Evolutionary conservation across 768 basidiomycete species (phyloP), one percentile per base, ranked within the genome.

Genomic region (Mycena epipterygia): DNA sequence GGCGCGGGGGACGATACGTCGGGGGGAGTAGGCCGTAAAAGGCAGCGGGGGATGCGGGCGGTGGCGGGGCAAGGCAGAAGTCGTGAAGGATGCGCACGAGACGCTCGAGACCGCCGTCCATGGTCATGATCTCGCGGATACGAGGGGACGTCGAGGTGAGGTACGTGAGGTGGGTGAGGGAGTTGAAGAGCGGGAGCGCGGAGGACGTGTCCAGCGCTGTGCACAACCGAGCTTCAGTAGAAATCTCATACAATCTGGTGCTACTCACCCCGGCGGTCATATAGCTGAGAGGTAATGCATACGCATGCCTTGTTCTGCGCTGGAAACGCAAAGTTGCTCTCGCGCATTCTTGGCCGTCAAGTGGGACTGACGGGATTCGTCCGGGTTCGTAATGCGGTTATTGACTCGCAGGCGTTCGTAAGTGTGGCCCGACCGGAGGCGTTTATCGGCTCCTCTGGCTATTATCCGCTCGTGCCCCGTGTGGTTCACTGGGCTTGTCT

Each of bases 81-180:
- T 96, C 94, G 76, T 93, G 93, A 13, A 97, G 86, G 71, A 99
- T 95, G 66, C 94, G 90, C 17, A 99, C 94, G 33, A 99, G 91
- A 17, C 97, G 92, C 78, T 99, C 98, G 21, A 99, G 90, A 1
- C 98, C 98, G 53, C 98, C 98, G 77, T 99, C 97, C 88, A 94
- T 92, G 32, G 96, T 97, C 89, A 99, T 94, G 75, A 98, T 98
- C 83, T 99, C 98, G 67, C 97, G 92, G 82, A 99, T 99, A 63
- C 96, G 91, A 2, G 98, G 97, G 0, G 97, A 98, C 8, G 98
- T 98, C 1, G 95, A 96, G 11, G 97, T 99, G 73, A 99, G 93
- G 82, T 98, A 97, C 57, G 94, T 94, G 64, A 98, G 92, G 83
- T 98, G 96, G 33, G 95, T 96, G 60, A 98, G 91, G 44, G 97